Percentiles rank a stretch among this genome's conserved stretches.
Conservation (phyloP, 805 yeast genomes). For the Metschnikowia rubicola region DNA sequence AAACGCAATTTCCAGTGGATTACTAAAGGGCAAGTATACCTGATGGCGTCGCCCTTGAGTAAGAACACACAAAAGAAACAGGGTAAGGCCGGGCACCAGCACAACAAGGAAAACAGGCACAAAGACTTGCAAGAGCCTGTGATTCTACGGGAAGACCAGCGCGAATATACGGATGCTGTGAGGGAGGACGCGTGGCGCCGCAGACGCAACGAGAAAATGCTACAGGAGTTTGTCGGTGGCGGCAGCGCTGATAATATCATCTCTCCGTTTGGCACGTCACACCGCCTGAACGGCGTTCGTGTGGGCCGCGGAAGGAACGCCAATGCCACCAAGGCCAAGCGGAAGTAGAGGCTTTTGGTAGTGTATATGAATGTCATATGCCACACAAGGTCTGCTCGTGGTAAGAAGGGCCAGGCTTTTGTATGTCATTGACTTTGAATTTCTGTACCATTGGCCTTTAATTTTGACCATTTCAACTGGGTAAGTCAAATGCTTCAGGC, state of each 20-base stretch:
- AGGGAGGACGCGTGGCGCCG: slow-evolving; percentile 87
- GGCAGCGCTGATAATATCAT: slow-evolving; percentile 82
- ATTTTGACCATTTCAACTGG: too few relatives aligned
- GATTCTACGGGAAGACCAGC: slow-evolving; percentile 83
- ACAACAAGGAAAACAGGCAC: slow-evolving; percentile 58
- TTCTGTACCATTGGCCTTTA: too few relatives aligned
- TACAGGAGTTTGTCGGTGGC: slow-evolving; percentile 92
- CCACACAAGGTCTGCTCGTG: too few relatives aligned
- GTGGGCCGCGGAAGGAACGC: slow-evolving; percentile 85
- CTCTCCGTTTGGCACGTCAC: slow-evolving; percentile 70
- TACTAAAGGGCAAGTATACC: slow-evolving; percentile 77
- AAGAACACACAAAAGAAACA: slow-evolving; percentile 64
- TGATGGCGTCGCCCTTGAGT: slow-evolving; percentile 84
- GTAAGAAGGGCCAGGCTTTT: too few relatives aligned
- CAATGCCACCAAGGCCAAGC: slow-evolving; percentile 50
- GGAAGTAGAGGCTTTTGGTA: slow-evolving; percentile 1
- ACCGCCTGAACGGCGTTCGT: slow-evolving; percentile 53
- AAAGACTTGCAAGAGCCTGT: slow-evolving; percentile 49
- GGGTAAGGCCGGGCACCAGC: slow-evolving; percentile 80
- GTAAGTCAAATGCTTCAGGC: too few relatives aligned
- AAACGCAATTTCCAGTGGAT: slow-evolving; percentile 94
- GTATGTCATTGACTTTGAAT: too few relatives aligned
- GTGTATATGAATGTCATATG: neutral
- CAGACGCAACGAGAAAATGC: slow-evolving; percentile 77
- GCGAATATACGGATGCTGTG: slow-evolving; percentile 83